Conservation (phyloP, 306 rosid species). For the Sphenostylis stenocarpa region DNA sequence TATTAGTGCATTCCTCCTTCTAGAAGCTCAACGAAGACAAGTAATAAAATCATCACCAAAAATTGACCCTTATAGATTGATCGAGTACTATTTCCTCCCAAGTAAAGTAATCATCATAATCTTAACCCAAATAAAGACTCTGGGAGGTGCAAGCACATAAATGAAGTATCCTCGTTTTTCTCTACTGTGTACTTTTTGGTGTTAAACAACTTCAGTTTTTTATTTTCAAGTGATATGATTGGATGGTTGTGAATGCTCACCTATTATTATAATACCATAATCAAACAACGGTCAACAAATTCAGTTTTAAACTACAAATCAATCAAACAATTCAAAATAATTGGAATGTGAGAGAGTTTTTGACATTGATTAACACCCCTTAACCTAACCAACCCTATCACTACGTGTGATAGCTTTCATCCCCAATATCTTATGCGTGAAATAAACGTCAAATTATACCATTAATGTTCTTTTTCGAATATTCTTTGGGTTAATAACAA, state of each 20-base stretch:
- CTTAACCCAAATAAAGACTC: not conserved
- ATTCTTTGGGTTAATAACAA: too few relatives aligned
- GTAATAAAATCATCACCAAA: not conserved
- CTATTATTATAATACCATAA: not conserved
- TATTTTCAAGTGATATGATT: not conserved
- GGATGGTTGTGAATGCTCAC: not conserved
- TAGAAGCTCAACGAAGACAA: constrained; percentile 10
- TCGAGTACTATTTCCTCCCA: constrained; percentile 26
- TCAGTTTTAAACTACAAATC: not conserved
- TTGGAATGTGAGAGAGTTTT: constrained; percentile 4
- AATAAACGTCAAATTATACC: constrained; percentile 13
- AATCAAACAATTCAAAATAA: not conserved
- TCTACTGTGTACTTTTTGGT: not conserved
- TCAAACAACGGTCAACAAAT: not conserved
- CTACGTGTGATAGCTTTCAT: constrained; percentile 13
- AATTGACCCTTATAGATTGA: not conserved
- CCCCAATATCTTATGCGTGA: constrained; percentile 28
- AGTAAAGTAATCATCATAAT: constrained; percentile 48
- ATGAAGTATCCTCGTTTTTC: not conserved
- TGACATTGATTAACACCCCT: constrained; percentile 28
- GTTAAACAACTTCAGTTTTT: not conserved
- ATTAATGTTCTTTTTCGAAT: too few relatives aligned
- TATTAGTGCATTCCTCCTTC: not conserved
- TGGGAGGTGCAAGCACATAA: constrained; percentile 21
- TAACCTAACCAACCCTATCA: constrained; percentile 25